Evolutionary conservation across 306 rosid genomes (phyloP), one percentile per base, ranked within the genome.

Genomic region (Glycine latifolia): DNA sequence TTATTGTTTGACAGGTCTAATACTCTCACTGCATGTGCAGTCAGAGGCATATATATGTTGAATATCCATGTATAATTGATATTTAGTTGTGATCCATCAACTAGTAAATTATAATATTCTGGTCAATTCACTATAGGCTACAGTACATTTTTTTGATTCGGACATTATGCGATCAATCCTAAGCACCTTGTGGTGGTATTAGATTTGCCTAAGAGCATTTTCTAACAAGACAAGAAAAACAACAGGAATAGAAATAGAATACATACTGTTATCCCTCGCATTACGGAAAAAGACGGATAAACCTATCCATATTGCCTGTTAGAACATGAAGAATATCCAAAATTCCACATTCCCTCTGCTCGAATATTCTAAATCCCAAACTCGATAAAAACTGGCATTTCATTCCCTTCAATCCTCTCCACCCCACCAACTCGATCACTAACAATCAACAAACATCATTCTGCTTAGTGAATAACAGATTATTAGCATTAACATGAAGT

Each of bases 401-500:
- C 48, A 14, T 37, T 67, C 50, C 14, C 20, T 15, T 41, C 10
- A 3, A 66, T 14, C 12, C 33, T 13, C 20, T 67, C 14, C 52
- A 33, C 17, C 35, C 46, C 46, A 63, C 4, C 47, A 13, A 10
- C 71, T 65, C 47, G 3, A 58, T 58, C 67, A 10, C 43, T 10
- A 3, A 11, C n/a, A n/a, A 41, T 8, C n/a, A 26, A 26, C 1
- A 26, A 26, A 26, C 31, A 26, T 26, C 2, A 26, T 26, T 26
- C 31, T 26, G 20, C 31, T 26, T 26, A 26, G 31, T 26, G 31
- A 1, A 26, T 26, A 26, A 26, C 31, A 63, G 10, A 17, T 20
- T 59, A 20, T 60, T 60, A 10, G 67, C 14, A 31, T 43, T 43
- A 2, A 43, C 52, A 94, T 94, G 98, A 94, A 94, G 87, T 94